Conservation (phyloP, 371 early-diverging fungal genomes). For the Entomophthora muscae region DNA sequence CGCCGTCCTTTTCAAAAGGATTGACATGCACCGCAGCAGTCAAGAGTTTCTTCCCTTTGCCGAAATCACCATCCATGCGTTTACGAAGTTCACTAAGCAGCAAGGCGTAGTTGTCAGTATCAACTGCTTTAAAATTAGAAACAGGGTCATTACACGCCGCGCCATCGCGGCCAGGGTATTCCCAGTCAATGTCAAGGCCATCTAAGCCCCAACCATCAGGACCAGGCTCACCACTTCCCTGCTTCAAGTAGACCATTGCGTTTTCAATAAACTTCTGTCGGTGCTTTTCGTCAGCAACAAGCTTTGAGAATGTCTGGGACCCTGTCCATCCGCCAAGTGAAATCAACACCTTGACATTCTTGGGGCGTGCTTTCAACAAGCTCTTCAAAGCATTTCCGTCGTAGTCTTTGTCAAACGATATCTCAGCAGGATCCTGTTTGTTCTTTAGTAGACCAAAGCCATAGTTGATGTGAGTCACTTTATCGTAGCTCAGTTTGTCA, state of each 20-base stretch:
- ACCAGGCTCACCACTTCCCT: conserved; percentile 5
- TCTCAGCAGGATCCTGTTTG: conserved; percentile 11
- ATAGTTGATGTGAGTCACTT: conserved; percentile 46
- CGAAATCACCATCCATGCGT: conserved; percentile 34
- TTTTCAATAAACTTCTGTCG: conserved; percentile 31
- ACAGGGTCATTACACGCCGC: conserved; percentile 32
- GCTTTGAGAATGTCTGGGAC: conserved; percentile 35
- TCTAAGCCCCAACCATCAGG: conserved; percentile 23
- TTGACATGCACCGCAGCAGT: conserved; percentile 43
- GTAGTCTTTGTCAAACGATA: conserved; percentile 9
- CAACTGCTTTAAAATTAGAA: no score
- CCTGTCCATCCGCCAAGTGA: conserved; percentile 70
- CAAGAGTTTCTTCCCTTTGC: conserved; percentile 23
- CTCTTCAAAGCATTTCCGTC: conserved; percentile 21
- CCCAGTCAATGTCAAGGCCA: conserved; percentile 44
- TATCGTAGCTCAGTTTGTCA: conserved; percentile 21
- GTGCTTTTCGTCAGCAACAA: conserved; percentile 20
- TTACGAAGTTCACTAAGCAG: conserved; percentile 39
- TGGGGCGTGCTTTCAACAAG: conserved; percentile 14
- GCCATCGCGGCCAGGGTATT: conserved; percentile 52
- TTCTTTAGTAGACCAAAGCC: conserved; percentile 20
- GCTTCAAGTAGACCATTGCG: conserved; percentile 6
- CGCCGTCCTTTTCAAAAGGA: no score
- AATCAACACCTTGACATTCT: conserved; percentile 24
- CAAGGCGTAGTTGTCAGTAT: conserved; percentile 33